Conservation (phyloP, 139 green algal species). For the Chlamydomonas sphaeroides region DNA sequence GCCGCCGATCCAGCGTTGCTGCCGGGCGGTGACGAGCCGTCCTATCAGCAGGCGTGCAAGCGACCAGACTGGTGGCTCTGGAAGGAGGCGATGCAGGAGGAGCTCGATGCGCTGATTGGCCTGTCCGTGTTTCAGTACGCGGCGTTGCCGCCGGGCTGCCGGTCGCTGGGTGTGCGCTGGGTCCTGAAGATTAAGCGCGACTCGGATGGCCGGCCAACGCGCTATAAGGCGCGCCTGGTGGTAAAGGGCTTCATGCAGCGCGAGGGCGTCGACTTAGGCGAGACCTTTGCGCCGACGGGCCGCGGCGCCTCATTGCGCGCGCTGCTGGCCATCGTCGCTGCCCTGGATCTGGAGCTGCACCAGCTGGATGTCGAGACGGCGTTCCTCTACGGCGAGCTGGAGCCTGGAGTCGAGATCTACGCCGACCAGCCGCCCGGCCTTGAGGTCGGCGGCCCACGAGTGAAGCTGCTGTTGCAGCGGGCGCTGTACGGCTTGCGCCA, state of each 20-base stretch:
- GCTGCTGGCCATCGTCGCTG: constrained; percentile 42
- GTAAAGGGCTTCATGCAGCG: constrained; percentile 51
- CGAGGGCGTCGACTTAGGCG: neutral
- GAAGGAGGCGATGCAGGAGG: neutral
- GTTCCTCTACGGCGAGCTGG: constrained; percentile 43
- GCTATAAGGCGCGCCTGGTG: constrained; percentile 60
- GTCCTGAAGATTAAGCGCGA: constrained; percentile 45
- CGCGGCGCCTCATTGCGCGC: neutral
- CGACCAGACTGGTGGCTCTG: neutral
- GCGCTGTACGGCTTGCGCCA: constrained; percentile 63
- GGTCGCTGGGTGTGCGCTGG: constrained; percentile 8
- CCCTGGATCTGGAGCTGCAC: constrained; percentile 52
- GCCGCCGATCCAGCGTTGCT: too few species aligned
- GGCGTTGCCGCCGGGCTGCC: neutral
- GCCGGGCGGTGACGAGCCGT: neutral
- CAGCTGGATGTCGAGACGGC: constrained; percentile 71
- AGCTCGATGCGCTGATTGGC: neutral
- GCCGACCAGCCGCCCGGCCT: neutral
- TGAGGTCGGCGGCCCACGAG: neutral
- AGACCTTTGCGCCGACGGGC: neutral
- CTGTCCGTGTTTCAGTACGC: neutral
- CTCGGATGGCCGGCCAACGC: constrained; percentile 12
- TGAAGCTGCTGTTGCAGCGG: neutral
- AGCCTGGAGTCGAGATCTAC: neutral
- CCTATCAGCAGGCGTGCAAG: neutral